Evolutionary conservation across 2,329 filamentous ascomycete genomes (phyloP).

Genomic region (Ilyonectria sp.): DNA sequence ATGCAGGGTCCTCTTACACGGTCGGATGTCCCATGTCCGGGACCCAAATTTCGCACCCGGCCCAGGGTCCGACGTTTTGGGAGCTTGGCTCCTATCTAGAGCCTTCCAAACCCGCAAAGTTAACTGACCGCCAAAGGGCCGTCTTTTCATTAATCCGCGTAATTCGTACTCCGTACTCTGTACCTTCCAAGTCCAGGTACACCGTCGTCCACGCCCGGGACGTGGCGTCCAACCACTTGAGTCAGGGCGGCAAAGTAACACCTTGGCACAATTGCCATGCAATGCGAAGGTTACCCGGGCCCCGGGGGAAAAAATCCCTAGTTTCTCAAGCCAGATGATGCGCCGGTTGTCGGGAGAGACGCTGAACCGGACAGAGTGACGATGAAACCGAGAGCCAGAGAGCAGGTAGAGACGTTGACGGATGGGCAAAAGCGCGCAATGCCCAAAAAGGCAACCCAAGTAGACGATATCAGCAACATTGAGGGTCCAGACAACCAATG

Average conservation of each 20-base stretch:
- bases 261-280: conserved; percentile 33
- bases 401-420: not conserved
- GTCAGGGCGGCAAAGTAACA: conserved; percentile 29
- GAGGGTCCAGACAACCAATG: conserved; percentile 15
- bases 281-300: conserved; percentile 30
- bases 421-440: conserved; percentile 17
- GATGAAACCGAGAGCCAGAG: not conserved
- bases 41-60: conserved; percentile 28
- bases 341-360: not conserved
- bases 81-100: conserved; percentile 30
- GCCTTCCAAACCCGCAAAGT: conserved; percentile 27
- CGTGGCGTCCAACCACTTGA: conserved; percentile 37
- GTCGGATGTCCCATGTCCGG: conserved; percentile 37
- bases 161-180: conserved; percentile 32
- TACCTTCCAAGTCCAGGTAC: conserved; percentile 32
- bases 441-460: conserved; percentile 12
- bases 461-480: conserved; percentile 12
- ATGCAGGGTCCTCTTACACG: conserved; percentile 46
- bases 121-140: conserved; percentile 43
- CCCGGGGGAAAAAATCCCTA: conserved; percentile 24
- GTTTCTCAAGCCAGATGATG: conserved; percentile 1
- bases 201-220: conserved; percentile 24
- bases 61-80: conserved; percentile 38
- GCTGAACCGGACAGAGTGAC: not conserved
- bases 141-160: conserved; percentile 36